Conservation (phyloP, 495 filamentous ascomycete species). For the Neurospora terricola region DNA sequence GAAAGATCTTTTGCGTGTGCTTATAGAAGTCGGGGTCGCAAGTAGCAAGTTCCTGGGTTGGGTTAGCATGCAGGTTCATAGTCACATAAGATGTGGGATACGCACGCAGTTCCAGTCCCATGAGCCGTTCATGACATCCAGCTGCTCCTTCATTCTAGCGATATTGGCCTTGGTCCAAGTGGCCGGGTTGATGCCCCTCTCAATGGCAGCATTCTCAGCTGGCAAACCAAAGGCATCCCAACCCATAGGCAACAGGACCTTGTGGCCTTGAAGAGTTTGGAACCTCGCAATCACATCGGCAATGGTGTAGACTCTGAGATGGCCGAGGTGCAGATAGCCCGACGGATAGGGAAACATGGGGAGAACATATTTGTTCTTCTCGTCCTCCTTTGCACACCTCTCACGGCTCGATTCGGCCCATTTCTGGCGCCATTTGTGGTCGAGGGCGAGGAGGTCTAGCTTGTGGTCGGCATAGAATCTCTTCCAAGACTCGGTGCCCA, state of each 20-base stretch:
- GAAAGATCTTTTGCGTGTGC: conserved; percentile 79
- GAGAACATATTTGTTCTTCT: conserved; percentile 59
- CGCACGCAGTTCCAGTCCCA: conserved; percentile 78
- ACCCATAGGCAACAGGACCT: conserved; percentile 80
- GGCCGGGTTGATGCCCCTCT: conserved; percentile 66
- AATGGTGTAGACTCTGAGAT: conserved; percentile 83
- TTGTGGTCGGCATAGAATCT: conserved; percentile 26
- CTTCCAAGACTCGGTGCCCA: conserved; percentile 6
- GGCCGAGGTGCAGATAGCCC: conserved; percentile 79
- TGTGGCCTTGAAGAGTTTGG: conserved; percentile 61
- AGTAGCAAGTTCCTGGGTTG: conserved; percentile 63
- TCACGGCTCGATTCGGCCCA: conserved; percentile 12
- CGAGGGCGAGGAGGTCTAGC: conserved; percentile 56
- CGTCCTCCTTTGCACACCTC: neutral
- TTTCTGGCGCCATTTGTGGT: conserved; percentile 63
- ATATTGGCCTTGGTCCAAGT: conserved; percentile 77
- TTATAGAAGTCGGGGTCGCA: conserved; percentile 78
- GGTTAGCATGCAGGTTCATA: neutral
- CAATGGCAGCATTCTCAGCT: conserved; percentile 90
- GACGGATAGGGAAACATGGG: conserved; percentile 95
- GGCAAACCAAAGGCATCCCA: conserved; percentile 92
- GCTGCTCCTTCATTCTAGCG: conserved; percentile 70
- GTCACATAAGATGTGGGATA: conserved; percentile 3
- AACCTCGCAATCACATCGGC: conserved; percentile 76
- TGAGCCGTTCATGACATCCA: conserved; percentile 60